Evolutionary conservation across 257 asterid species (phyloP).

Genomic region (Anisodus acutangulus): DNA sequence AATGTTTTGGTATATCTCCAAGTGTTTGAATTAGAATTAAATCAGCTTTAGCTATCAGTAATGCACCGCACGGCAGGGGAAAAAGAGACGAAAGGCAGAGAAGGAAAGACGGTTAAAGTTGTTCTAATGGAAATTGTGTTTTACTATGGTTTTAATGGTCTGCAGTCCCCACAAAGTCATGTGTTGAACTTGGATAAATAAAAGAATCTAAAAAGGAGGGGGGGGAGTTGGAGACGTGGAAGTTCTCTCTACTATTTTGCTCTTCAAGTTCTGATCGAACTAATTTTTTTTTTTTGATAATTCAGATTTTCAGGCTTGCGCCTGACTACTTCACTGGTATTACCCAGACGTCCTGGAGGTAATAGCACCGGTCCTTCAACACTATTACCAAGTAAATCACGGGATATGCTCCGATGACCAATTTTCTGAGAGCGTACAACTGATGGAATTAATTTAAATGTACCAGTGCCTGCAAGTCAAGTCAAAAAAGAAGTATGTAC

Average conservation of each 20-base stretch:
- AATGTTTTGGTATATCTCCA: not conserved
- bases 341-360: no score
- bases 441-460: not conserved
- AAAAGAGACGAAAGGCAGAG: not conserved
- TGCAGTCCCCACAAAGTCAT: not conserved
- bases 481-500: not conserved
- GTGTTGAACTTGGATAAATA: not conserved
- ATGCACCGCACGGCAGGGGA: slow-evolving; percentile 23
- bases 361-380: no score
- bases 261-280: not conserved
- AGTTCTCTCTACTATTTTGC: not conserved
- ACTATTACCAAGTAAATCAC: no score
- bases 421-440: no score
- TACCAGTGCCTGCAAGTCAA: not conserved
- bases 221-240: not conserved
- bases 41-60: not conserved
- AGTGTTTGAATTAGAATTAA: slow-evolving; percentile 1
- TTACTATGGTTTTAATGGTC: not conserved
- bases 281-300: no score
- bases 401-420: no score
- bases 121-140: not conserved
- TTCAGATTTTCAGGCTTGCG: no score
- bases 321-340: no score
- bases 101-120: not conserved
- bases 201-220: not conserved